Conservation (phyloP, 208 protist species). For the Trypanosoma lewisi region DNA sequence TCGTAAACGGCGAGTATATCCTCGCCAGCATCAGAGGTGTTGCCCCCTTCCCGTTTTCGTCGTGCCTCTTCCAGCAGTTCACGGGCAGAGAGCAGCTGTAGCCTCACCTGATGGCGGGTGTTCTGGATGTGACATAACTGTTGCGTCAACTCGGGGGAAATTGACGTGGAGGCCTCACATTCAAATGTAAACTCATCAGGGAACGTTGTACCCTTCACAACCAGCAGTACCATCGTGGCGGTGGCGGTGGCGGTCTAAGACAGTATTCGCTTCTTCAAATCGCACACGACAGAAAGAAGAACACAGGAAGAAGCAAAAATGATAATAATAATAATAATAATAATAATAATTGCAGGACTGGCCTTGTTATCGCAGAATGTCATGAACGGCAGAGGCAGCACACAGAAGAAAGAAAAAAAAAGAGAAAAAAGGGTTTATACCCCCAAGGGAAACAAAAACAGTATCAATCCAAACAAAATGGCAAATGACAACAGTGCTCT, state of each 20-base stretch:
- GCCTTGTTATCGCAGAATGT: neutral
- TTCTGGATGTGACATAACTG: constrained; percentile 64
- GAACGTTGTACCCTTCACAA: constrained; percentile 81
- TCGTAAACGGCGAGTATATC: constrained; percentile 7
- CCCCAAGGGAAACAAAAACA: neutral
- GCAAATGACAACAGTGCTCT: no score
- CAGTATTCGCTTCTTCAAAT: no score
- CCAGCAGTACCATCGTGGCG: constrained; percentile 59
- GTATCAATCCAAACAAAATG: neutral
- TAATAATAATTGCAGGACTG: no score
- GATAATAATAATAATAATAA: no score
- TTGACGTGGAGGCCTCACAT: constrained; percentile 23
- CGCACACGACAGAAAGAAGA: no score
- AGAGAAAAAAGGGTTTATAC: neutral
- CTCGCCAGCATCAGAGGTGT: neutral
- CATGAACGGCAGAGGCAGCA: neutral
- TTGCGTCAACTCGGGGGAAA: constrained; percentile 26
- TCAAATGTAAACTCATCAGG: constrained; percentile 72
- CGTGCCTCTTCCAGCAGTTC: constrained; percentile 44
- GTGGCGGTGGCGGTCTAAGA: neutral
- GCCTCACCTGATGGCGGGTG: constrained; percentile 60
- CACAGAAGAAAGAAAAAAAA: neutral
- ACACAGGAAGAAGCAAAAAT: no score
- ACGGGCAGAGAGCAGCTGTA: constrained; percentile 63
- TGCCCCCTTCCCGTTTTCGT: neutral